A percentile compares a stretch with the other conserved stretches of the same genome.
Evolutionary conservation across 1,139 yeast genomes (phyloP).

Genomic region (Candida sp.): DNA sequence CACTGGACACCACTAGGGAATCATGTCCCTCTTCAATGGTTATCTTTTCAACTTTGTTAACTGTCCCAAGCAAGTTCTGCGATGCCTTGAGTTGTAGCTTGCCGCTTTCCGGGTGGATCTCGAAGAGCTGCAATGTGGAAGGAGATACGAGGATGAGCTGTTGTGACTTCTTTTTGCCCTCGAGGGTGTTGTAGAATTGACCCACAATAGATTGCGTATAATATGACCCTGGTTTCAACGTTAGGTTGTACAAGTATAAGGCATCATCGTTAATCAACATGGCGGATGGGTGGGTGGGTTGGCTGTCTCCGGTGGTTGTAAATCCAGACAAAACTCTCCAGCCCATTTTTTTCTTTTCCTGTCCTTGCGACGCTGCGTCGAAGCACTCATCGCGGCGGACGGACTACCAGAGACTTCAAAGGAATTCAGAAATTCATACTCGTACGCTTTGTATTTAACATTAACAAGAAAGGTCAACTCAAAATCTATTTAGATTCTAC

Average conservation of each 20-base stretch:
- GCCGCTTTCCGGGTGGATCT: slow-evolving; percentile 59
- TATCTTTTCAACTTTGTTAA: slow-evolving; percentile 57
- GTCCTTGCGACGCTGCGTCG: too few species aligned
- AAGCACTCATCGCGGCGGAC: too few species aligned
- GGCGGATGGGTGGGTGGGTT: too few species aligned
- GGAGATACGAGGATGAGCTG: slow-evolving; percentile 66
- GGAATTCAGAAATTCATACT: too few species aligned
- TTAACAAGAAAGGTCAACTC: too few species aligned
- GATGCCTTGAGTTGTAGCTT: slow-evolving; percentile 44
- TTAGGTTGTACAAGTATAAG: slow-evolving; percentile 66
- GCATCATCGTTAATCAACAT: slow-evolving; percentile 30
- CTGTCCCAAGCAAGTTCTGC: slow-evolving; percentile 61
- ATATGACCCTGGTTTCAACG: slow-evolving; percentile 62
- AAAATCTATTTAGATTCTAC: slow-evolving; percentile 10
- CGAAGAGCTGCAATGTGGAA: slow-evolving; percentile 55
- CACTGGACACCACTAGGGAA: slow-evolving; percentile 71
- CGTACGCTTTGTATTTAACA: too few species aligned
- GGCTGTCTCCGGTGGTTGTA: too few species aligned
- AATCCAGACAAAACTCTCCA: too few species aligned
- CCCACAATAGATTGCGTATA: slow-evolving; percentile 67
- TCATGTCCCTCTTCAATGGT: slow-evolving; percentile 58
- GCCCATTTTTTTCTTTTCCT: too few species aligned
- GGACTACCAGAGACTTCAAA: too few species aligned
- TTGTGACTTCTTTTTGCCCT: slow-evolving; percentile 45
- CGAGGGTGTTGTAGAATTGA: slow-evolving; percentile 48